A percentile compares a stretch with the other conserved stretches of the same genome.
Evolutionary conservation across 164 flowering plant species (phyloP).

Genomic region (Vitis rotundifolia): DNA sequence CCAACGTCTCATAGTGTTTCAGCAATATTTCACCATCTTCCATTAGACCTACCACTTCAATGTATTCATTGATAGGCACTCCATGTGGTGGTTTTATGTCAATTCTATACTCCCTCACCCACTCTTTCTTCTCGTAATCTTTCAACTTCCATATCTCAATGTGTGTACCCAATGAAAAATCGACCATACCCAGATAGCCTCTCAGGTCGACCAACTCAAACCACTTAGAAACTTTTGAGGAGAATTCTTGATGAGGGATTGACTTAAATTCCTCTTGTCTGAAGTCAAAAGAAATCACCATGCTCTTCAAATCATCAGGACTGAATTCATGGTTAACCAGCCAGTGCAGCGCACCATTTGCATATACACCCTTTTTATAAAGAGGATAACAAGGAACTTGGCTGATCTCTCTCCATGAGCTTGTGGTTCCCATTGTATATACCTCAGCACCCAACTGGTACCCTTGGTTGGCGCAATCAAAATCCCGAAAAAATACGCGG

Average conservation of each 20-base stretch:
- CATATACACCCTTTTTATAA: conserved; percentile 3
- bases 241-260: background rate
- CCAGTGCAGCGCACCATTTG: conserved; percentile 12
- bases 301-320: background rate
- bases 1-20: background rate
- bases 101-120: conserved; percentile 6
- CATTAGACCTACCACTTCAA: background rate
- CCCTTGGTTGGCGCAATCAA: background rate
- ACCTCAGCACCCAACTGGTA: background rate
- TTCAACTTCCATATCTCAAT: conserved; percentile 21
- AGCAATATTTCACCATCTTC: conserved; percentile 13
- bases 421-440: conserved; percentile 1
- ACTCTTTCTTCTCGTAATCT: background rate
- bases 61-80: background rate
- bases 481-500: background rate
- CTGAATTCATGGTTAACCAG: background rate
- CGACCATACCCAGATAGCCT: conserved; percentile 8
- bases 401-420: background rate
- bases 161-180: background rate
- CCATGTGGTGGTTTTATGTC: background rate
- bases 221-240: too few relatives aligned
- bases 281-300: conserved; percentile 4
- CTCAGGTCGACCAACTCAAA: background rate
- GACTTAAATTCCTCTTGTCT: background rate
- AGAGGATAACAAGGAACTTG: background rate